Percentiles rank a stretch among this genome's conserved stretches.
phyloP scores from a whole-genome alignment of 441 rosid species.

The Daphne laureola region DNA sequence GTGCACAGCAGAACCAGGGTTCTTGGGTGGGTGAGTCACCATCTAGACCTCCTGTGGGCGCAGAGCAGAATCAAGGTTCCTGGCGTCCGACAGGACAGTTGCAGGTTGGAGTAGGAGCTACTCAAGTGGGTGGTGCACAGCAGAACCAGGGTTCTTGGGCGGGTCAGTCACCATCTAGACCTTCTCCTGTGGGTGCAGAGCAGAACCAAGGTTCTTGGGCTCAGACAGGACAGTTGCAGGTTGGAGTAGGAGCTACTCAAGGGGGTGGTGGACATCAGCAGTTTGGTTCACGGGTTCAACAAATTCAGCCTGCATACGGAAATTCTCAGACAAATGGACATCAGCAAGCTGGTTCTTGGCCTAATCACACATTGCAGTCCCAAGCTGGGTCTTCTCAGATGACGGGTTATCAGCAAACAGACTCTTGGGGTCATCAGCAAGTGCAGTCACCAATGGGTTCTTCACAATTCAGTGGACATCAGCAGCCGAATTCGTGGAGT shows the following conservation, averaged over 20 bases:
- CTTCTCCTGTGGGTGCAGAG: constrained; percentile 2
- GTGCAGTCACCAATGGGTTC: constrained; percentile 8
- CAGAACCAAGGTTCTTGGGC: background rate
- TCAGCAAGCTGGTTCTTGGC: no score
- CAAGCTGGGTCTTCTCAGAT: background rate
- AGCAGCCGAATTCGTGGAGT: constrained; percentile 1
- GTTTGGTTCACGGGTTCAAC: constrained; percentile 5
- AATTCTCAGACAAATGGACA: constrained; percentile 4
- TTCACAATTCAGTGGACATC: constrained; percentile 6
- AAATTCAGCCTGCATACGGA: constrained; percentile 5
- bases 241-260: no score
- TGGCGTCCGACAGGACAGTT: no score
- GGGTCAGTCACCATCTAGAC: constrained; percentile 19
- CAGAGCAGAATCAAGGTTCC: background rate
- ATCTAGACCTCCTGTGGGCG: constrained; percentile 5
- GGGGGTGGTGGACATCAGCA: background rate
- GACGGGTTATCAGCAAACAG: background rate
- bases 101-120: no score
- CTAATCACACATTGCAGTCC: no score
- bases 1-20: constrained; percentile 8
- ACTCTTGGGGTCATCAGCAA: background rate
- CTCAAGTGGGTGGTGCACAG: no score
- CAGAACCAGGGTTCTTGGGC: constrained; percentile 15
- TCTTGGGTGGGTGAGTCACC: constrained; percentile 20
- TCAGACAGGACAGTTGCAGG: no score